phyloP scores from a whole-genome alignment of 768 basidiomycete genomes.

The Kwoniella shandongensis region DNA sequence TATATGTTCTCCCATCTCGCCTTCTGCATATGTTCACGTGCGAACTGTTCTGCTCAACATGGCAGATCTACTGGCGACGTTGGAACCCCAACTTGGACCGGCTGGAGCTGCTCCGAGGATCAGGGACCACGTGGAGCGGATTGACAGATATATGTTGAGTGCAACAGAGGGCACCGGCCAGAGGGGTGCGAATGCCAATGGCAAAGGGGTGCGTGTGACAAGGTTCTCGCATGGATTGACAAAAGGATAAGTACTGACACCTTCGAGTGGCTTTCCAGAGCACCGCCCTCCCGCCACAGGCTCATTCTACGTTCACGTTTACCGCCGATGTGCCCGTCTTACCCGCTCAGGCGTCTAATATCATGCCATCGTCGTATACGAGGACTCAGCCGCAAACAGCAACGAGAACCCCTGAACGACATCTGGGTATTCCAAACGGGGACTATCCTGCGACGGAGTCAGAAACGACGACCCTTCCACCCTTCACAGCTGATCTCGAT shows the following conservation, averaged over 20 bases:
- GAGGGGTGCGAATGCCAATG: neutral
- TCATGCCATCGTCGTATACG: too few species aligned
- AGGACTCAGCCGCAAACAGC: too few species aligned
- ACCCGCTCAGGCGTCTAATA: neutral
- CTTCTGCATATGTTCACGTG: slow-evolving; percentile 36
- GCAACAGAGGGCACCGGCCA: slow-evolving; percentile 10
- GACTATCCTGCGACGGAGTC: slow-evolving; percentile 1
- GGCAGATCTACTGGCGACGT: slow-evolving; percentile 34
- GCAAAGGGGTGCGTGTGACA: too few species aligned
- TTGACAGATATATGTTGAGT: slow-evolving; percentile 22
- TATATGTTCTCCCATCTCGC: slow-evolving; percentile 37
- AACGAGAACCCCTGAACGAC: neutral
- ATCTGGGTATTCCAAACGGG: too few species aligned
- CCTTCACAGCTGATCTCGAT: neutral
- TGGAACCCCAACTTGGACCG: slow-evolving; percentile 25
- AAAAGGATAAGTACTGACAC: neutral
- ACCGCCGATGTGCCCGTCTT: neutral
- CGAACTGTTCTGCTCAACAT: slow-evolving; percentile 38
- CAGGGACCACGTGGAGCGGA: slow-evolving; percentile 21
- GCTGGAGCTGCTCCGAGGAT: slow-evolving; percentile 18
- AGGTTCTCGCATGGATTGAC: neutral
- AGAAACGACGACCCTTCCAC: neutral
- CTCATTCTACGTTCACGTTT: neutral
- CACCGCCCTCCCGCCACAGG: neutral
- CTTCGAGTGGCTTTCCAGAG: neutral